phyloP scores from a whole-genome alignment of 371 early-diverging fungal genomes.

The Cokeromyces recurvatus region DNA sequence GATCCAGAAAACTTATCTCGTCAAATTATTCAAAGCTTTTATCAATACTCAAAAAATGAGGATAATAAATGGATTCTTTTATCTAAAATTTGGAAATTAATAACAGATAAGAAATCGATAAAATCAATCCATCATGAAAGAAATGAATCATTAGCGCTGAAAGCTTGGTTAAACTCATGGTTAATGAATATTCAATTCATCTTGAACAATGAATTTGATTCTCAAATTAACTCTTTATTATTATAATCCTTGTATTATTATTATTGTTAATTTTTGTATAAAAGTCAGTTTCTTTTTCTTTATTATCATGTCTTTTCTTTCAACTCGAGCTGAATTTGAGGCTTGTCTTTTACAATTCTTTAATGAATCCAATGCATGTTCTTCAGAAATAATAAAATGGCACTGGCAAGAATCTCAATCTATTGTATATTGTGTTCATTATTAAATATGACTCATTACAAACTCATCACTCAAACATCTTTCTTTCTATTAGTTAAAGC shows the following conservation, averaged over 20 bases:
- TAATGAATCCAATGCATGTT: conserved; percentile 3
- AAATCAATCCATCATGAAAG: conserved; percentile 9
- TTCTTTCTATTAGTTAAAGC: conserved; percentile 4
- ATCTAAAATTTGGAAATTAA: neutral
- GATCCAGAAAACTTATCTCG: conserved; percentile 19
- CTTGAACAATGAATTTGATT: conserved; percentile 10
- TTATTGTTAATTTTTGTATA: no score
- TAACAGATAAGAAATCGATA: neutral
- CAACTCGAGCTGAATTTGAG: conserved; percentile 10
- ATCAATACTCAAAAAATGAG: neutral
- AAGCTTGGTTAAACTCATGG: conserved; percentile 19
- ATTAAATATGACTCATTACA: neutral
- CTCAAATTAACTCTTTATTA: no score
- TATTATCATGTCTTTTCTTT: conserved; percentile 2
- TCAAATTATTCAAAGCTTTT: conserved; percentile 15
- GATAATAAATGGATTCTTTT: neutral
- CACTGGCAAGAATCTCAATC: neutral
- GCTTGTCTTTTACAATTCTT: conserved; percentile 4
- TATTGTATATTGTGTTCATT: neutral
- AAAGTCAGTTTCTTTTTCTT: neutral
- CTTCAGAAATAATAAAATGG: conserved; percentile 2
- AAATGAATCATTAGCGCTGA: conserved; percentile 10
- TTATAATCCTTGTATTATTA: no score
- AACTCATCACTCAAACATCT: neutral
- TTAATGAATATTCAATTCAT: conserved; percentile 11